phyloP scores from a whole-genome alignment of 2,329 filamentous ascomycete species.

The Fusarium tuaranense region DNA sequence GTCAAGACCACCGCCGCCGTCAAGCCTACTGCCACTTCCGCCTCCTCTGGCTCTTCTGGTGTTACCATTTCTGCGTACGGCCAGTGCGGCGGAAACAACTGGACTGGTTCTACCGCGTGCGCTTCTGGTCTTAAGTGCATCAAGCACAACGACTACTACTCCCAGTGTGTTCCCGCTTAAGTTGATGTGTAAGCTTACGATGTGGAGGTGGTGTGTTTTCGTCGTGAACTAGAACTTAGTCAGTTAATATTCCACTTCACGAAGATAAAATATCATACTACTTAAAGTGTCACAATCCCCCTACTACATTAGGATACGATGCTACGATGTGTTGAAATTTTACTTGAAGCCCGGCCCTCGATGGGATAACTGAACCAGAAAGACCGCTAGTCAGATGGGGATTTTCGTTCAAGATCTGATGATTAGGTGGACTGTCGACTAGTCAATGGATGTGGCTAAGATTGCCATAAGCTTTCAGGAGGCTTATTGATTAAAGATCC shows the following conservation, averaged over 20 bases:
- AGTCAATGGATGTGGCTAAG: too few species aligned
- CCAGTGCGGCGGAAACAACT: constrained; percentile 39
- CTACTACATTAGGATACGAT: too few species aligned
- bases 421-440: too few species aligned
- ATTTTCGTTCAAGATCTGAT: too few species aligned
- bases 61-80: constrained; percentile 10
- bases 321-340: too few species aligned
- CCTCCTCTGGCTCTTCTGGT: not conserved
- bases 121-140: constrained; percentile 33
- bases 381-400: too few species aligned
- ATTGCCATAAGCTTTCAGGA: too few species aligned
- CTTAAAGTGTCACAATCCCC: not conserved
- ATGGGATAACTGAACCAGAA: too few species aligned
- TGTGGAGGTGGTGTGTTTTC: not conserved
- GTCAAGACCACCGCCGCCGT: not conserved
- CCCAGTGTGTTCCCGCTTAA: constrained; percentile 32
- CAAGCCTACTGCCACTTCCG: not conserved
- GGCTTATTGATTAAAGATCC: too few species aligned
- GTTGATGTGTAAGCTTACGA: not conserved
- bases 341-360: too few species aligned
- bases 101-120: constrained; percentile 37
- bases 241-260: not conserved
- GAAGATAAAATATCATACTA: not conserved
- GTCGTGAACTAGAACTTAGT: not conserved
- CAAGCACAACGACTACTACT: constrained; percentile 41